Evolutionary conservation across 2,329 filamentous ascomycete species (phyloP), one percentile per base, ranked within the genome.

Genomic region (Decorospora gaudefroyi): DNA sequence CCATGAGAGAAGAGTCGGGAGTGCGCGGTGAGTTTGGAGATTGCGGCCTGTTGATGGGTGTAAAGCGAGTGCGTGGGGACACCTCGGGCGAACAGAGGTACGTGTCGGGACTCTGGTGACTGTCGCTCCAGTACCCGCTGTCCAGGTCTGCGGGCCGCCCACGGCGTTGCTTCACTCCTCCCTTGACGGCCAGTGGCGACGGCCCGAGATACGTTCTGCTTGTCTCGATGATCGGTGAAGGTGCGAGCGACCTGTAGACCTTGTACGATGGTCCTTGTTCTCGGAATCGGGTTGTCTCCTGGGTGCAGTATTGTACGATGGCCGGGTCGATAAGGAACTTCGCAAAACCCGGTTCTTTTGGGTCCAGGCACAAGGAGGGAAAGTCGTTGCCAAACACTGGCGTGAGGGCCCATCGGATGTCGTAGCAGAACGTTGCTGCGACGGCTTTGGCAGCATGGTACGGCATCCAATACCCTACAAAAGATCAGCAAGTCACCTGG

Each of bases 381-480:
- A 99, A 99, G 27, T 83, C 79, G 9, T 84, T 80, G 0, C 93
- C 93, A 67, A 99, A 99, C 47, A 99, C 78, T 4, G 93, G 93
- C 6, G 93, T 93, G 41, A 99, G 74, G 0, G 88, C 91, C 45
- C 85, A 85, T 10, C 92, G 85, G 50, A 99, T 95, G 23, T 81
- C 75, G 67, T 85, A 84, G 73, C 92, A 97, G 68, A 97, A 97
- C 1, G 88, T 96, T 3, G 88, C 82, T 61, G 91, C 95, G 37
- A 99, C 76, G 8, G 90, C 90, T 70, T 82, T 87, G 32, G 93
- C 93, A 56, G 90, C 95, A 26, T 82, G 75, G 61, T 85, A 97
- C 2, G 92, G 92, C 81, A 97, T 90, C 93, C 93, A 99, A 71
- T 97, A 99, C 22, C 93, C 90, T 95, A 26, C 48, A 16, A 10